Percentiles rank a stretch among this genome's conserved stretches.
phyloP scores from a whole-genome alignment of 768 basidiomycete species.

The Cytidiella melzeri region DNA sequence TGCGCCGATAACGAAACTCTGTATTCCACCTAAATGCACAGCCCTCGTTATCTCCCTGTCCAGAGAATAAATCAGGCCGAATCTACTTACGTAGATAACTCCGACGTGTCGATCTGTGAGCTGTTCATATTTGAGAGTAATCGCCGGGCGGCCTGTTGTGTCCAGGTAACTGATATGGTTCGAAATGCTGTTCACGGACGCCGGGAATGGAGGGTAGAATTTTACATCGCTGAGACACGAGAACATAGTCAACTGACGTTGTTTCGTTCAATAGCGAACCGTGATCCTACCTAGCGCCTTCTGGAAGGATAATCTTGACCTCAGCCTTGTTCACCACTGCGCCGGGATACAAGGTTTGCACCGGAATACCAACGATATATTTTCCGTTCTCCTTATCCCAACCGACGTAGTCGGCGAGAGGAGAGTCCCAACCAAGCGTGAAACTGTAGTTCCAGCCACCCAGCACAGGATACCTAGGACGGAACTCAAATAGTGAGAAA shows the following conservation, averaged over 20 bases:
- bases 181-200: slow-evolving; percentile 51
- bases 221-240: slow-evolving; percentile 59
- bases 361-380: slow-evolving; percentile 76
- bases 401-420: slow-evolving; percentile 63
- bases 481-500: slow-evolving; percentile 71
- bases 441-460: slow-evolving; percentile 98
- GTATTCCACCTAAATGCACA: slow-evolving; percentile 76
- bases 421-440: slow-evolving; percentile 92
- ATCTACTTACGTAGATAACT: slow-evolving; percentile 68
- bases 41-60: too few species aligned
- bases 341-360: slow-evolving; percentile 77
- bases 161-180: slow-evolving; percentile 88
- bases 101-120: slow-evolving; percentile 77
- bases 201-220: slow-evolving; percentile 72
- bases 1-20: slow-evolving; percentile 75
- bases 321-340: slow-evolving; percentile 78
- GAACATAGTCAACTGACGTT: background rate
- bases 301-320: slow-evolving; percentile 79
- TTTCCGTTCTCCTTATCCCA: slow-evolving; percentile 57
- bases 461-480: slow-evolving; percentile 86
- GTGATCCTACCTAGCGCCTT: slow-evolving; percentile 92
- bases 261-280: background rate
- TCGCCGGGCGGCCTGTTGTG: slow-evolving; percentile 76
- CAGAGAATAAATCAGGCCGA: slow-evolving; percentile 2
- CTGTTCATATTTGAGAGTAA: slow-evolving; percentile 67